A percentile compares a stretch with the other conserved stretches of the same genome.
Conservation (phyloP, 345 rosid genomes). For the Ceriops zippeliana region DNA sequence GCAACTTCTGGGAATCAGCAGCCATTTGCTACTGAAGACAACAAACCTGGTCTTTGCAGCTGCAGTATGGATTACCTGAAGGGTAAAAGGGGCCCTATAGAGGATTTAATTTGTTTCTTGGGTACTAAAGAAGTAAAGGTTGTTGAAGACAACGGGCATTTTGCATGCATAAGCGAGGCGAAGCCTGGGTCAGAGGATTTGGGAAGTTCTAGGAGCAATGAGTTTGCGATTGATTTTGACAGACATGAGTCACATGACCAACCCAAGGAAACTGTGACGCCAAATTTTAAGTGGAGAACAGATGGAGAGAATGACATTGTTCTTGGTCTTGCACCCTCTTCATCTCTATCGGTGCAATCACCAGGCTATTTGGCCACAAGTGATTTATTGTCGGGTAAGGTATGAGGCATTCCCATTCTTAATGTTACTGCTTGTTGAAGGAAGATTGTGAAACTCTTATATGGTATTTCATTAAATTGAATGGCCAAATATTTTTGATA, state of each 20-base stretch:
- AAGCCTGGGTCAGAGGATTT: slow-evolving; percentile 20
- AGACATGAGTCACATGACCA: slow-evolving; percentile 19
- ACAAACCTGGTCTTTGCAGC: slow-evolving; percentile 4
- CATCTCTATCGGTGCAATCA: slow-evolving; percentile 31
- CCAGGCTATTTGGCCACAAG: slow-evolving; percentile 33
- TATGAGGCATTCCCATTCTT: slow-evolving; percentile 14
- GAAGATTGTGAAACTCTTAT: not conserved
- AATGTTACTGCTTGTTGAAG: not conserved
- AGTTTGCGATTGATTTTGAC: slow-evolving; percentile 21
- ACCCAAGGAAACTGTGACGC: slow-evolving; percentile 25
- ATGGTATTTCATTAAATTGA: not conserved
- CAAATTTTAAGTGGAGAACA: slow-evolving; percentile 39
- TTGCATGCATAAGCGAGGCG: slow-evolving; percentile 17
- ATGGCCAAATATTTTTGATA: not conserved
- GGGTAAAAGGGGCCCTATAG: slow-evolving; percentile 28
- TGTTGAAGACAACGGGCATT: slow-evolving; percentile 22
- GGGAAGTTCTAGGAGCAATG: slow-evolving; percentile 26
- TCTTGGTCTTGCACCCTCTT: slow-evolving; percentile 29
- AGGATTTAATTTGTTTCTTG: slow-evolving; percentile 20
- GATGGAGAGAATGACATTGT: slow-evolving; percentile 30
- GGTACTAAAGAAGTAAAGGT: slow-evolving; percentile 16
- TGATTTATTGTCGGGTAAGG: slow-evolving; percentile 39
- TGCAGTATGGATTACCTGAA: slow-evolving; percentile 23
- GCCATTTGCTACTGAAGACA: slow-evolving; percentile 12
- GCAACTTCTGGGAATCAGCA: slow-evolving; percentile 8